Conservation (phyloP, 129 eudicot species). For the carrot (Daucus carota) region DNA sequence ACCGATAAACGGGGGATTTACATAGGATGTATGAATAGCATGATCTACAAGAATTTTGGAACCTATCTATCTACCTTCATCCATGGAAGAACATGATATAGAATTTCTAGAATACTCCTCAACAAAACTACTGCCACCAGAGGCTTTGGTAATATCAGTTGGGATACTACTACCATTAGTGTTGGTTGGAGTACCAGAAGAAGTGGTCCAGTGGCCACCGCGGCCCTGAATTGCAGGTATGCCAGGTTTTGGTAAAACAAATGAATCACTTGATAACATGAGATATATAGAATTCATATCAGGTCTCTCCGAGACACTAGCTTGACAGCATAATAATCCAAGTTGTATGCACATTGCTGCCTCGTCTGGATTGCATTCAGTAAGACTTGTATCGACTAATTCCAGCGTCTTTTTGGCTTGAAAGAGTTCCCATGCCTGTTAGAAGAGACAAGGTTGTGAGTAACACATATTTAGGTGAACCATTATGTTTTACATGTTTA, state of each 20-base stretch:
- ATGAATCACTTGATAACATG: constrained; percentile 62
- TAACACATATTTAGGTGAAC: neutral
- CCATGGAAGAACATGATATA: constrained; percentile 52
- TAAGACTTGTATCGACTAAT: constrained; percentile 49
- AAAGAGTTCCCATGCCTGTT: constrained; percentile 64
- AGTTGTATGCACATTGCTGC: constrained; percentile 70
- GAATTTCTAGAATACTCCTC: constrained; percentile 68
- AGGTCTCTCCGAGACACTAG: constrained; percentile 61
- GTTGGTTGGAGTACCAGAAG: constrained; percentile 25
- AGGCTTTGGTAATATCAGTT: constrained; percentile 25
- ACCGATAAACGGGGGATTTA: neutral
- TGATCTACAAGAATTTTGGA: neutral
- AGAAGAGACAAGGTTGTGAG: neutral
- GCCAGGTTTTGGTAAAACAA: constrained; percentile 57
- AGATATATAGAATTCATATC: constrained; percentile 69
- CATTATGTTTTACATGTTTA: neutral
- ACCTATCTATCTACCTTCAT: constrained; percentile 57
- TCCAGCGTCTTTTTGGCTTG: constrained; percentile 46
- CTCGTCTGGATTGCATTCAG: constrained; percentile 36
- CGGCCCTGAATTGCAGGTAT: constrained; percentile 84
- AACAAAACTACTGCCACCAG: constrained; percentile 25
- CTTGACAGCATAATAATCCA: constrained; percentile 80
- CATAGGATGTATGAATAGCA: neutral
- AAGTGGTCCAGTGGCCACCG: constrained; percentile 40
- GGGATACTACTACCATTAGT: constrained; percentile 31